Percentiles rank a stretch among this genome's conserved stretches.
These are phyloP conservation scores for Hibiscus mutabilis DNA, from an alignment of 345 rosid genomes.

Conservation along the genomic window DNA sequence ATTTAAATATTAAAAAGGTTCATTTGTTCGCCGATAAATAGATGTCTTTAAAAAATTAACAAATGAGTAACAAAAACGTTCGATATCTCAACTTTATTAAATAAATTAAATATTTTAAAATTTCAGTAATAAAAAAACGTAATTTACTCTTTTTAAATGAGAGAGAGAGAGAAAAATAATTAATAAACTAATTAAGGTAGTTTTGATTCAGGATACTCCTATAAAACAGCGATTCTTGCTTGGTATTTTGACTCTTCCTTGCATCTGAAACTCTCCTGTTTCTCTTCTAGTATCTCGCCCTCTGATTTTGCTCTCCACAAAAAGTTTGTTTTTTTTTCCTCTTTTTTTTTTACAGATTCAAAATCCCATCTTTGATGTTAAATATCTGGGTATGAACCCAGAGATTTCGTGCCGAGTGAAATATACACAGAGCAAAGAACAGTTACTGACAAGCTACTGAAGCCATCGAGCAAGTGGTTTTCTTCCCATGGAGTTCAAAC, in stretches of 20 bases:
- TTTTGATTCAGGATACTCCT: constrained; percentile 30
- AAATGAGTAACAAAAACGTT: no score
- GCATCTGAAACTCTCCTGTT: constrained; percentile 17
- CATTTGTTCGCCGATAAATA: no score
- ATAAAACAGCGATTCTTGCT: constrained; percentile 31
- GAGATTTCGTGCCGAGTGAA: constrained; percentile 14
- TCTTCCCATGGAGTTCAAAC: not conserved
- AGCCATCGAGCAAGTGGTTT: constrained; percentile 4
- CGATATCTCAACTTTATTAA: no score
- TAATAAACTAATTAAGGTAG: not conserved
- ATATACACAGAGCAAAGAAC: constrained; percentile 35
- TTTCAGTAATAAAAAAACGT: no score
- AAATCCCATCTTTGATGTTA: not conserved
- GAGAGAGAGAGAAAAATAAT: no score
- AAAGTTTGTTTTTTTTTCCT: not conserved
- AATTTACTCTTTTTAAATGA: no score
- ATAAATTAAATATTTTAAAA: no score
- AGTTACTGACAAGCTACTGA: constrained; percentile 22
- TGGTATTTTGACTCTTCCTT: constrained; percentile 35
- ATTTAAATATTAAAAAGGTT: no score
- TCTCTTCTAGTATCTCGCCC: not conserved
- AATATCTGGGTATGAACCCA: constrained; percentile 12
- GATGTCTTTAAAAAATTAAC: no score
- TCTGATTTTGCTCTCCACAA: not conserved
- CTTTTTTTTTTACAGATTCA: not conserved